Conservation (phyloP, 805 yeast species). For the Ogataea corticis region DNA sequence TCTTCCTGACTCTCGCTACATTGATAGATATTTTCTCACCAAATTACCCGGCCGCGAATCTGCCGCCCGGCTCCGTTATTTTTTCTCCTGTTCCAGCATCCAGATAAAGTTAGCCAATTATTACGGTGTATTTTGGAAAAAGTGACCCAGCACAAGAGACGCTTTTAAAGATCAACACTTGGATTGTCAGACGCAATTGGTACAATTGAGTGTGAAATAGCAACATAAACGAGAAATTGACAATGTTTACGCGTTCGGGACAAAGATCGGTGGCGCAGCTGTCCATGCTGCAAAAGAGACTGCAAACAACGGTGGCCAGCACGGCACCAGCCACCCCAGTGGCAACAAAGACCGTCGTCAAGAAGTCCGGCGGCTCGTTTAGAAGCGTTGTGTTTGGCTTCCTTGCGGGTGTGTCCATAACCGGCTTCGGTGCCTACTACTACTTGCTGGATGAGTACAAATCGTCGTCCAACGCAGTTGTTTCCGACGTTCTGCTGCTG, state of each 20-base stretch:
- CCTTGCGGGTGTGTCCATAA: conserved; percentile 69
- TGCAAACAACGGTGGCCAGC: conserved; percentile 22
- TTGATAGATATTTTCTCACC: too few species aligned
- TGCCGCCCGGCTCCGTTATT: conserved; percentile 9
- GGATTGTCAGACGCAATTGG: too few species aligned
- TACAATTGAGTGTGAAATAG: conserved; percentile 1
- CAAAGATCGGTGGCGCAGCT: conserved; percentile 6
- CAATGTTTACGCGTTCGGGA: conserved; percentile 4
- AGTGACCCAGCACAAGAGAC: background rate
- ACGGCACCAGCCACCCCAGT: conserved; percentile 1
- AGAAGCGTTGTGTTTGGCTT: conserved; percentile 67
- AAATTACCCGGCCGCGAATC: conserved; percentile 7
- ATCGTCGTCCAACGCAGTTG: conserved; percentile 66
- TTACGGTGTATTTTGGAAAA: conserved; percentile 2
- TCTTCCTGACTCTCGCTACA: too few species aligned
- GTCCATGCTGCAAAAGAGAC: conserved; percentile 18
- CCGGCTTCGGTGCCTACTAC: conserved; percentile 76
- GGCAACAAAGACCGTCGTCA: conserved; percentile 8
- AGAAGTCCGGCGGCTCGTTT: conserved; percentile 29
- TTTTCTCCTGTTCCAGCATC: conserved; percentile 5
- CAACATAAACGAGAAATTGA: background rate
- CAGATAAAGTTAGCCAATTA: conserved; percentile 4
- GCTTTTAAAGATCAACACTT: background rate
- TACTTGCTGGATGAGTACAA: conserved; percentile 79
- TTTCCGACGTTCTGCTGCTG: conserved; percentile 72